Evolutionary conservation across 1,284 basidiomycete genomes (phyloP).

Genomic region (Melampsora larici-populina): DNA sequence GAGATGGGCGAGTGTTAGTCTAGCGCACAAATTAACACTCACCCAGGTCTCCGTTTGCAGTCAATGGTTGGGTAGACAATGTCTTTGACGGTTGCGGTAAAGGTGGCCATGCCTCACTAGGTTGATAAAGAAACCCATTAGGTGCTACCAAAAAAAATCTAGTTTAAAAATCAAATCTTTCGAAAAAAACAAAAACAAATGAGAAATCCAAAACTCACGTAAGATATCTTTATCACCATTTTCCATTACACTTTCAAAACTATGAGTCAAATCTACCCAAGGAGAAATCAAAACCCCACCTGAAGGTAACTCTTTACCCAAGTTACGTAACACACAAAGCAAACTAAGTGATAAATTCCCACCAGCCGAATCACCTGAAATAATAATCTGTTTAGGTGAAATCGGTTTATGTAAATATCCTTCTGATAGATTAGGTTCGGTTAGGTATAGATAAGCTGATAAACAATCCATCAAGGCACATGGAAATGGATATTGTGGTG

Average conservation of each 20-base stretch:
- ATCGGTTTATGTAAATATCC: constrained; percentile 68
- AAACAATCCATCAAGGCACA: constrained; percentile 61
- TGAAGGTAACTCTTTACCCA: constrained; percentile 74
- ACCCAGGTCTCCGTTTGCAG: too few species aligned
- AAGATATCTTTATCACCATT: constrained; percentile 70
- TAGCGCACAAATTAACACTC: too few species aligned
- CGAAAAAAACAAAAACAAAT: too few species aligned
- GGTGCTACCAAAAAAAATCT: constrained; percentile 32
- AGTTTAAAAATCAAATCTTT: too few species aligned
- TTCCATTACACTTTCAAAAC: constrained; percentile 78
- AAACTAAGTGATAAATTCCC: constrained; percentile 81
- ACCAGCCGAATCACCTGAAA: constrained; percentile 91
- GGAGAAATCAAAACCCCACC: constrained; percentile 60
- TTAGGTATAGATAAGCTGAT: constrained; percentile 74
- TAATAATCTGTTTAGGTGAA: constrained; percentile 73
- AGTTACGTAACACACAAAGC: constrained; percentile 83
- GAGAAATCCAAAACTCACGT: too few species aligned
- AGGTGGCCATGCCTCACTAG: constrained; percentile 85
- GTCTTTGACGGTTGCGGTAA: constrained; percentile 55
- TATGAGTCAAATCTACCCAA: constrained; percentile 92
- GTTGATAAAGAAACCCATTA: constrained; percentile 60
- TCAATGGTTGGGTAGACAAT: too few species aligned
- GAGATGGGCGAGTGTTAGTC: too few species aligned
- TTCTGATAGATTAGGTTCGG: constrained; percentile 58
- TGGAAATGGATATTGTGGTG: constrained; percentile 43